phyloP scores from a whole-genome alignment of 495 filamentous ascomycete species.

The Podospora sp. region DNA sequence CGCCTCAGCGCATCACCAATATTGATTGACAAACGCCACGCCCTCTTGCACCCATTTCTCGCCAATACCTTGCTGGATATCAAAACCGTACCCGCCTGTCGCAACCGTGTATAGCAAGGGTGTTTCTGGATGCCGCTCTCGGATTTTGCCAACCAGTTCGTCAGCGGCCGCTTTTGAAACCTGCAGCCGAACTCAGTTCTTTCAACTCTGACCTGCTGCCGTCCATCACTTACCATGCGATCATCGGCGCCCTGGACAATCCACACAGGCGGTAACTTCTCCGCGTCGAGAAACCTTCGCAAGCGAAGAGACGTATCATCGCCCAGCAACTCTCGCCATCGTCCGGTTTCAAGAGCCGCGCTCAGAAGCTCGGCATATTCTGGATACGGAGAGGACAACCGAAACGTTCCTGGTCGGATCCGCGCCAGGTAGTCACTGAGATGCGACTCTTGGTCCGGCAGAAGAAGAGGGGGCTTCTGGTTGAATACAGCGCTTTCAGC shows the following conservation, averaged over 20 bases:
- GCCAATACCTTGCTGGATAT: background rate
- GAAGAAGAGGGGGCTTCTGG: background rate
- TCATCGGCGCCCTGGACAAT: background rate
- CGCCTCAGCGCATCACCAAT: background rate
- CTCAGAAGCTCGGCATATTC: background rate
- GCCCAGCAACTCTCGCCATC: background rate
- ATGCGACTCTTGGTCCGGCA: background rate
- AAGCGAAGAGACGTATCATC: too few relatives aligned
- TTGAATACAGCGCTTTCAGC: background rate
- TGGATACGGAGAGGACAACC: slow-evolving; percentile 1
- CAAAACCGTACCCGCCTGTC: too few relatives aligned
- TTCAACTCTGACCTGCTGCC: too few relatives aligned
- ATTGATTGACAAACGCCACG: background rate
- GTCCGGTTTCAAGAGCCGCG: background rate
- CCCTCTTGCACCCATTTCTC: background rate
- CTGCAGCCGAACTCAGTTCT: background rate
- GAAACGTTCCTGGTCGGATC: slow-evolving; percentile 2
- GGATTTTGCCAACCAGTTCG: too few relatives aligned
- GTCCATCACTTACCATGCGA: slow-evolving; percentile 1
- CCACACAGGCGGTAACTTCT: background rate
- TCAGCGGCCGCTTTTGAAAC: background rate
- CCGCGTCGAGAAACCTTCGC: too few relatives aligned
- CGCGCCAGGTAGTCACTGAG: background rate
- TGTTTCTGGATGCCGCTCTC: too few relatives aligned
- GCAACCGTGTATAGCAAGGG: too few relatives aligned